These are phyloP conservation scores for Trichocomaceae sp. DNA, from an alignment of 2,329 filamentous ascomycete species.

Conservation along the genomic window DNA sequence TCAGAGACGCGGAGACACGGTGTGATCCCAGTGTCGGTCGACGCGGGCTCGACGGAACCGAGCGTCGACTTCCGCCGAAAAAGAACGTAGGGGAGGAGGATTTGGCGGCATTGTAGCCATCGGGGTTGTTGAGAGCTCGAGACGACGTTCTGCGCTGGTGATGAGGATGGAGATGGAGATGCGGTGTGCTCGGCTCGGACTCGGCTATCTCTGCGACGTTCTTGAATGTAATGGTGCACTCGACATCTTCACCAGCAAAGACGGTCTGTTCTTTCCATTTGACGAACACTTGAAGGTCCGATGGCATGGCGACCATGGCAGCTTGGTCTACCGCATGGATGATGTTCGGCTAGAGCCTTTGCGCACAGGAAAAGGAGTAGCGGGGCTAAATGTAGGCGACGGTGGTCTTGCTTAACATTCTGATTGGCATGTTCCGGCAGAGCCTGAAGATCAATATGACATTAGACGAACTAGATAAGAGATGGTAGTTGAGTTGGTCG, in stretches of 20 bases:
- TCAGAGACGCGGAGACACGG: conserved; percentile 35
- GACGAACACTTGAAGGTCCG: conserved; percentile 91
- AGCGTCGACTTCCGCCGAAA: conserved; percentile 33
- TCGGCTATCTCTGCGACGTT: conserved; percentile 57
- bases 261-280: conserved; percentile 90
- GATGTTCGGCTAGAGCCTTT: conserved; percentile 18
- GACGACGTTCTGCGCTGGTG: conserved; percentile 36
- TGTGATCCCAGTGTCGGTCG: conserved; percentile 26
- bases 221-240: conserved; percentile 93
- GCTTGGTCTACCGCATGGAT: conserved; percentile 27
- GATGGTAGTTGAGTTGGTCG: too few species aligned
- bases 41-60: conserved; percentile 28
- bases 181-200: conserved; percentile 23
- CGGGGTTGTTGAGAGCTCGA: conserved; percentile 29
- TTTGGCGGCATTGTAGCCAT: conserved; percentile 35
- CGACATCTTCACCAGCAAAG: conserved; percentile 92
- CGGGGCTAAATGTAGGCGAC: conserved; percentile 9
- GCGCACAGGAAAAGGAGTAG: conserved; percentile 16
- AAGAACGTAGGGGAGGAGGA: conserved; percentile 29
- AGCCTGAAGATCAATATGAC: neutral
- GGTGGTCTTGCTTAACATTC: conserved; percentile 21
- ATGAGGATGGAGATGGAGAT: conserved; percentile 25
- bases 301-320: conserved; percentile 40
- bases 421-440: conserved; percentile 18
- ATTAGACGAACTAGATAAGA: too few species aligned